phyloP scores from a whole-genome alignment of 805 yeast genomes.

The Yarrowia alimentaria region DNA sequence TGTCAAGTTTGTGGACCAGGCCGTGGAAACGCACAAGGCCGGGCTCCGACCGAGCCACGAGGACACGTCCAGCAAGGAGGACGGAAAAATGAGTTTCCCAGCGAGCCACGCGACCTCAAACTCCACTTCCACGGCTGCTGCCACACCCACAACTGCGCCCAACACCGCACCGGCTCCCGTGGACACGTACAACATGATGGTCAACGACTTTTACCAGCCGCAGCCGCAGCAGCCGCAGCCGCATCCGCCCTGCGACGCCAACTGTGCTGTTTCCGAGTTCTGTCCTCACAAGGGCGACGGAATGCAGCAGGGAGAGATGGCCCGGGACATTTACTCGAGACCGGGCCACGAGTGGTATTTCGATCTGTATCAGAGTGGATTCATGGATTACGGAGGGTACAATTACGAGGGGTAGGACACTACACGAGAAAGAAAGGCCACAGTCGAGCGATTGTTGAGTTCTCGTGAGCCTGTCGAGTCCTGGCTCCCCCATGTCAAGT shows the following conservation, averaged over 20 bases:
- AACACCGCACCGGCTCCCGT: not conserved
- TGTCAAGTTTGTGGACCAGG: constrained; percentile 17
- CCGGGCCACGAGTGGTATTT: constrained; percentile 22
- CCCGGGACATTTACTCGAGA: constrained; percentile 1
- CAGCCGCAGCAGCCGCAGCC: not conserved
- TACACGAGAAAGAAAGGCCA: too few species aligned
- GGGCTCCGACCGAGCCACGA: too few species aligned
- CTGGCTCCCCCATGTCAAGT: too few species aligned
- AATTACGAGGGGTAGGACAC: constrained; percentile 17
- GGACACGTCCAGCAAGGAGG: too few species aligned
- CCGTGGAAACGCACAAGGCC: constrained; percentile 6
- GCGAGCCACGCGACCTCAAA: too few species aligned
- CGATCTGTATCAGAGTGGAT: constrained; percentile 23
- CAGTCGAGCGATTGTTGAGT: too few species aligned
- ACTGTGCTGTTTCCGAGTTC: too few species aligned
- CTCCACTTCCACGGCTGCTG: not conserved
- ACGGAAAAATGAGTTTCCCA: too few species aligned
- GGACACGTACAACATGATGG: constrained; percentile 21
- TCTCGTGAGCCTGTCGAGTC: too few species aligned
- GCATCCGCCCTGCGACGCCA: too few species aligned
- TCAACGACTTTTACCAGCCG: constrained; percentile 16
- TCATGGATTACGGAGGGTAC: constrained; percentile 12
- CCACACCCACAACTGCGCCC: not conserved
- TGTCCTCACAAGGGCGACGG: too few species aligned
- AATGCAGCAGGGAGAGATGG: not conserved